Percentiles rank a stretch among this genome's conserved stretches.
phyloP scores from a whole-genome alignment of 73 alveolate species.

The Halteria grandinella region DNA sequence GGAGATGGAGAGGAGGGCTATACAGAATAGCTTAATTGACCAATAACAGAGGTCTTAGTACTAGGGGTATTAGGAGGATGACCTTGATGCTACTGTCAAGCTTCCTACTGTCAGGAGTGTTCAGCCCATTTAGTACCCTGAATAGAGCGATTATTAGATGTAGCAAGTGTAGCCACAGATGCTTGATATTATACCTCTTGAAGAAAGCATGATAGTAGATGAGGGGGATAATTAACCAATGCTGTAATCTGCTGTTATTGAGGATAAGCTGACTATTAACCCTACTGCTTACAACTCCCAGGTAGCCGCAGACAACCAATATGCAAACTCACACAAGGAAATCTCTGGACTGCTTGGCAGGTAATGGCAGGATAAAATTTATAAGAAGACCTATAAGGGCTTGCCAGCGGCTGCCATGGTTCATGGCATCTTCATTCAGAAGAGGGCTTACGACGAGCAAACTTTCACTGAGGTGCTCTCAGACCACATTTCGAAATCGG shows the following conservation, averaged over 20 bases:
- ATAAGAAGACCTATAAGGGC: constrained; percentile 8
- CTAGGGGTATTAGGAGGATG: too few species aligned
- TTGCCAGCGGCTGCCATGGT: constrained; percentile 14
- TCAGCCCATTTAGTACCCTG: neutral
- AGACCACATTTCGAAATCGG: constrained; percentile 10
- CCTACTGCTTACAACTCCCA: neutral
- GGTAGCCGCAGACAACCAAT: neutral
- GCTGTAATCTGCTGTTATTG: too few species aligned
- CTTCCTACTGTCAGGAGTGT: neutral
- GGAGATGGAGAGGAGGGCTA: constrained; percentile 45
- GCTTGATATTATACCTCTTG: neutral
- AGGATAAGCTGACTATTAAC: neutral
- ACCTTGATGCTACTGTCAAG: neutral
- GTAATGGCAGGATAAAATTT: constrained; percentile 5
- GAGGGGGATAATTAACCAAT: too few species aligned
- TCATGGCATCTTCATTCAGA: neutral
- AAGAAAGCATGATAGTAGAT: neutral
- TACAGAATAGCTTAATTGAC: neutral
- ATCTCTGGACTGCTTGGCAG: neutral
- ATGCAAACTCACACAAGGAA: neutral
- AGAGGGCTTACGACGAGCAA: constrained; percentile 18
- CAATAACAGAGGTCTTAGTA: too few species aligned
- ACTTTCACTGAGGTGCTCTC: constrained; percentile 11
- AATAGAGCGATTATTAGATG: neutral
- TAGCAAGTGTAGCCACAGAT: neutral